Conservation (phyloP, 2,329 filamentous ascomycete species). For the Triangularia setosa region DNA sequence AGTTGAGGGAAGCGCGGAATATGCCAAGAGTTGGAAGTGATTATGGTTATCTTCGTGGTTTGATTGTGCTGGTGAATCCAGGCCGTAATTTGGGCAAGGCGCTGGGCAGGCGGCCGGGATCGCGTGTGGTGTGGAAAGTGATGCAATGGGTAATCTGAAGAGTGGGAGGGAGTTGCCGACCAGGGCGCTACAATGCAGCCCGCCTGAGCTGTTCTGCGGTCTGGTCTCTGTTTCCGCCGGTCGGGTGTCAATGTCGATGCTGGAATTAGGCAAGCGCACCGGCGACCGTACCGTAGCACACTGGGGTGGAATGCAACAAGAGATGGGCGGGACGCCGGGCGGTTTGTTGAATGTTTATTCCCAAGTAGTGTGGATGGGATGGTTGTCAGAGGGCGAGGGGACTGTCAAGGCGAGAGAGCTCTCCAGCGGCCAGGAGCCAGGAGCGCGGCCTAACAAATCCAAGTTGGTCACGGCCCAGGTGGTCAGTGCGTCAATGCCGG, state of each 20-base stretch:
- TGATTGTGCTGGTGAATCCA: conserved; percentile 8
- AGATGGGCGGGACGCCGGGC: conserved; percentile 13
- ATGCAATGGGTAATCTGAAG: conserved; percentile 21
- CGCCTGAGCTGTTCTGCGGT: neutral
- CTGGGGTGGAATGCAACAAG: conserved; percentile 7
- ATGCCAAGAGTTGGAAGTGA: conserved; percentile 1
- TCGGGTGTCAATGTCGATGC: conserved; percentile 1
- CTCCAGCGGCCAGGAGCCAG: conserved; percentile 11
- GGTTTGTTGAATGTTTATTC: conserved; percentile 9
- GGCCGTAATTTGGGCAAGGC: conserved; percentile 18
- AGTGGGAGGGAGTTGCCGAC: conserved; percentile 21
- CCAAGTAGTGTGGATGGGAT: conserved; percentile 14
- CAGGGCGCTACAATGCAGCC: conserved; percentile 4
- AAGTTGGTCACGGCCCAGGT: conserved; percentile 7
- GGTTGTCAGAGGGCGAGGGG: conserved; percentile 10
- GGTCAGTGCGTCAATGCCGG: conserved; percentile 8
- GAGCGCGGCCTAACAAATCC: conserved; percentile 16
- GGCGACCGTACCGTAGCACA: conserved; percentile 13
- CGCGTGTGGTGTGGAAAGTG: conserved; percentile 23
- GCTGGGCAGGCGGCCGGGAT: conserved; percentile 21
- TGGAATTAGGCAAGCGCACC: conserved; percentile 1
- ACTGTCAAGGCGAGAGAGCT: conserved; percentile 17
- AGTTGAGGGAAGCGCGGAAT: conserved; percentile 9
- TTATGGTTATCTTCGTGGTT: neutral
- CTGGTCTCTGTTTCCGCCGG: conserved; percentile 4